phyloP scores from a whole-genome alignment of 2,329 filamentous ascomycete species.

The Scedosporium boydii region DNA sequence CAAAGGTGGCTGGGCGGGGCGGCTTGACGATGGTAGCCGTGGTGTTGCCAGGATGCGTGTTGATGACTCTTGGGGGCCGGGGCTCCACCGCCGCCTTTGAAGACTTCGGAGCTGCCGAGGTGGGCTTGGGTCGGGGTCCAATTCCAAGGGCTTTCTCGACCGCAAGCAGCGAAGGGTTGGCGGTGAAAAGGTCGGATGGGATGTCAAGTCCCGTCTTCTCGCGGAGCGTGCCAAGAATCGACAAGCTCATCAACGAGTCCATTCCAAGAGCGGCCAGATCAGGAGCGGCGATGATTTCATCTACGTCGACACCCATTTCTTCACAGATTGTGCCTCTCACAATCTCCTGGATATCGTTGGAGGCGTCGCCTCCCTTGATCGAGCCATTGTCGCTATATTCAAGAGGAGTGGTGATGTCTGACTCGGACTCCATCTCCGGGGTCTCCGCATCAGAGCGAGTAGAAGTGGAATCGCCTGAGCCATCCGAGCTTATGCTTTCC shows the following conservation, averaged over 20 bases:
- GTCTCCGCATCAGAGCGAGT: constrained; percentile 32
- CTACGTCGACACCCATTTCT: constrained; percentile 62
- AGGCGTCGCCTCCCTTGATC: constrained; percentile 29
- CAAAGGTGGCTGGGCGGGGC: constrained; percentile 23
- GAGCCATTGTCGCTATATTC: constrained; percentile 43
- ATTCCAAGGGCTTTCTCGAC: constrained; percentile 55
- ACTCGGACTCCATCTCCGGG: constrained; percentile 36
- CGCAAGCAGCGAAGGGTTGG: constrained; percentile 53
- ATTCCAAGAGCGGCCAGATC: constrained; percentile 48
- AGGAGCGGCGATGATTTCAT: constrained; percentile 46
- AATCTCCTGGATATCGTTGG: constrained; percentile 36
- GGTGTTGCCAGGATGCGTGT: constrained; percentile 24
- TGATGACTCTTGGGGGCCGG: constrained; percentile 12
- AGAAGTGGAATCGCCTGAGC: constrained; percentile 21
- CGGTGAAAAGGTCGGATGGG: constrained; percentile 50
- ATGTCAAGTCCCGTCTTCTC: constrained; percentile 44
- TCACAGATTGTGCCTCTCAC: constrained; percentile 59
- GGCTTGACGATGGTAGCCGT: constrained; percentile 38
- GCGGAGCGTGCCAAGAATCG: constrained; percentile 43
- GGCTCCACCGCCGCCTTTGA: constrained; percentile 16
- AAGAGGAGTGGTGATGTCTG: constrained; percentile 41
- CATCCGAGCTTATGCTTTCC: constrained; percentile 14
- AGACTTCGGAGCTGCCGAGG: constrained; percentile 17
- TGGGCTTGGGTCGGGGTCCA: constrained; percentile 27
- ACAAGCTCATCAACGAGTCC: constrained; percentile 49